Percentiles rank a stretch among this genome's conserved stretches.
Evolutionary conservation across 495 filamentous ascomycete genomes (phyloP).

Genomic region (Bacidia rubella): DNA sequence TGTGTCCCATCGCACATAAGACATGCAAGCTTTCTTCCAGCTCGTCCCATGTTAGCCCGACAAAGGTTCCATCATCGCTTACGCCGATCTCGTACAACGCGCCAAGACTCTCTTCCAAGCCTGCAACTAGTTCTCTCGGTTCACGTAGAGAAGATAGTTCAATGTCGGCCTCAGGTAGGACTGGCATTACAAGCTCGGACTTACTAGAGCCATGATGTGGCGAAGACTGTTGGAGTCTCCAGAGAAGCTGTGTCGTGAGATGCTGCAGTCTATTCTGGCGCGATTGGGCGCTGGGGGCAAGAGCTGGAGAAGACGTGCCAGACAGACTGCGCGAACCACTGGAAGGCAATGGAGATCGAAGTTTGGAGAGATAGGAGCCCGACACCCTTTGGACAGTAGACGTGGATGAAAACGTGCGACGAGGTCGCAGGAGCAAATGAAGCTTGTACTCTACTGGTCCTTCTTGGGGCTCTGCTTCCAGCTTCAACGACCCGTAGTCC

Average conservation of each 20-base stretch:
- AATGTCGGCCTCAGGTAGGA: conserved; percentile 49
- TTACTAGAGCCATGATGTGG: conserved; percentile 73
- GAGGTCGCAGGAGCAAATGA: conserved; percentile 71
- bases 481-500: conserved; percentile 58
- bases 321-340: neutral
- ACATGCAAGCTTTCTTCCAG: conserved; percentile 78
- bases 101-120: conserved; percentile 82
- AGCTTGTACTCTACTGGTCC: conserved; percentile 95
- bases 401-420: conserved; percentile 53
- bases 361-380: conserved; percentile 45
- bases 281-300: conserved; percentile 39
- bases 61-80: conserved; percentile 82
- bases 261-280: conserved; percentile 77
- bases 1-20: conserved; percentile 77
- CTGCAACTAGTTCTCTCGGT: conserved; percentile 54
- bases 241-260: conserved; percentile 85
- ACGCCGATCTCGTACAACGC: conserved; percentile 96
- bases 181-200: conserved; percentile 54
- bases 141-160: conserved; percentile 38
- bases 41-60: conserved; percentile 82
- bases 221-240: conserved; percentile 89
- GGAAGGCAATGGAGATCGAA: conserved; percentile 11
- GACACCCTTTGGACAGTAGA: conserved; percentile 47
- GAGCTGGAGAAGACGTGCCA: conserved; percentile 21
- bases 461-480: conserved; percentile 85